Conservation (phyloP, 2,329 filamentous ascomycete genomes). For the Aspergillus sp. region DNA sequence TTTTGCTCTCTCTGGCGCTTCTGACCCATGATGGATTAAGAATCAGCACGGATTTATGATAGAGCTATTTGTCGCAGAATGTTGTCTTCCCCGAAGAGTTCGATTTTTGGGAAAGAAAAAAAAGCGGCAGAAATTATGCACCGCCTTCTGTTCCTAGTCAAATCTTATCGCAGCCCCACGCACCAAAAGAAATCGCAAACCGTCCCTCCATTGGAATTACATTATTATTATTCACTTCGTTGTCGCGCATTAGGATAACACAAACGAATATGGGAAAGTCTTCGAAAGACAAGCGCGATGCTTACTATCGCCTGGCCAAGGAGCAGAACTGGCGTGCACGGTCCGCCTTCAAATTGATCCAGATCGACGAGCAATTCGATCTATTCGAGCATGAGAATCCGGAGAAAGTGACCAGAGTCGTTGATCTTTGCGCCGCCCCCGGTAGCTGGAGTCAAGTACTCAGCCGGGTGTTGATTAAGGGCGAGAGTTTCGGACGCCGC, state of each 20-base stretch:
- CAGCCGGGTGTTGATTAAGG: constrained; percentile 88
- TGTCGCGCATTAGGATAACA: not conserved
- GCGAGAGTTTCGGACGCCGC: constrained; percentile 81
- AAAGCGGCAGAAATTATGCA: constrained; percentile 36
- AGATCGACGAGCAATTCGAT: constrained; percentile 95
- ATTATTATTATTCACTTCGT: not conserved
- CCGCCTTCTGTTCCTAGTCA: constrained; percentile 23
- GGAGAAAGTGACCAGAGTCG: constrained; percentile 80
- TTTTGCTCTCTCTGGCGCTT: constrained; percentile 38
- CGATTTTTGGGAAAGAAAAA: constrained; percentile 27
- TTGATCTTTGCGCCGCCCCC: constrained; percentile 92
- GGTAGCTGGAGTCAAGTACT: constrained; percentile 98
- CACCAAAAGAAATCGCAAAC: constrained; percentile 18
- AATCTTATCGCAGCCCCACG: constrained; percentile 41
- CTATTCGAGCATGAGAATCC: constrained; percentile 66
- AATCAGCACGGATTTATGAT: not conserved
- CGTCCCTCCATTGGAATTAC: not conserved
- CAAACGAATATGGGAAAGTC: constrained; percentile 78
- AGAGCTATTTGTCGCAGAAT: constrained; percentile 6
- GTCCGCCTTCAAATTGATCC: constrained; percentile 94
- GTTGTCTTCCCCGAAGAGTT: not conserved
- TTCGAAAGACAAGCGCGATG: constrained; percentile 97
- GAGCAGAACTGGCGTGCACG: constrained; percentile 98
- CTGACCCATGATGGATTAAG: constrained; percentile 30
- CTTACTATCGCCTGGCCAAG: constrained; percentile 96